Evolutionary conservation across 2,329 filamentous ascomycete species (phyloP).

Genomic region (Colletotrichum acutatum): DNA sequence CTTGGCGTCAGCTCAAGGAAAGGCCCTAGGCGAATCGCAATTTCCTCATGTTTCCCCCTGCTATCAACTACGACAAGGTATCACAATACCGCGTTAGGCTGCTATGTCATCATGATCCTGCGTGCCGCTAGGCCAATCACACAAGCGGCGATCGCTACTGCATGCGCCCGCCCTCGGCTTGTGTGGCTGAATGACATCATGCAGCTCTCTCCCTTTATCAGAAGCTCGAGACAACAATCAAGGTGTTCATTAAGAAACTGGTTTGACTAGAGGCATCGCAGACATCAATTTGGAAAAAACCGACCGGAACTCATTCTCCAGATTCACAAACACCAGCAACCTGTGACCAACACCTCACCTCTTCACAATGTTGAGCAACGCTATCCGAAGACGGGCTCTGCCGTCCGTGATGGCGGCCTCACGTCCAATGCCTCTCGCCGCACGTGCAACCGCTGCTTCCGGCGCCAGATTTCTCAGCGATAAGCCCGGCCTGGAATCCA

Average conservation of each 20-base stretch:
- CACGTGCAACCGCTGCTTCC: background rate
- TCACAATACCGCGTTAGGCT: background rate
- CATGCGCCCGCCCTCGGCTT: background rate
- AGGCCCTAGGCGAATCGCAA: background rate
- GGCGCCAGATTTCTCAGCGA: slow-evolving; percentile 13
- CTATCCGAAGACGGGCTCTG: background rate
- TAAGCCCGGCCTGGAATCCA: slow-evolving; percentile 23
- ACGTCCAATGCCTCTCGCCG: background rate
- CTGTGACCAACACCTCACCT: background rate
- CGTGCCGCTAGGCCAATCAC: background rate
- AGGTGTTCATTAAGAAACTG: background rate
- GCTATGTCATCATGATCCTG: slow-evolving; percentile 10
- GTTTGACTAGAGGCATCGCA: background rate
- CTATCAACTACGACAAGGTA: background rate
- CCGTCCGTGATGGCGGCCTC: background rate
- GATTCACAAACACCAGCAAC: no score
- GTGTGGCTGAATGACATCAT: slow-evolving; percentile 28
- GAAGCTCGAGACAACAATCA: background rate
- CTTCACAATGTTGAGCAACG: slow-evolving; percentile 1
- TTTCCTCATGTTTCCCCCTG: background rate
- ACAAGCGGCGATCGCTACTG: slow-evolving; percentile 30
- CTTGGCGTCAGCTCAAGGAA: background rate
- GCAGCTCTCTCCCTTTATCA: background rate
- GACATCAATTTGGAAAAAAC: background rate
- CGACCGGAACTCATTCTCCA: no score